phyloP scores from a whole-genome alignment of 768 basidiomycete genomes.

The Suillus tomentosus region DNA sequence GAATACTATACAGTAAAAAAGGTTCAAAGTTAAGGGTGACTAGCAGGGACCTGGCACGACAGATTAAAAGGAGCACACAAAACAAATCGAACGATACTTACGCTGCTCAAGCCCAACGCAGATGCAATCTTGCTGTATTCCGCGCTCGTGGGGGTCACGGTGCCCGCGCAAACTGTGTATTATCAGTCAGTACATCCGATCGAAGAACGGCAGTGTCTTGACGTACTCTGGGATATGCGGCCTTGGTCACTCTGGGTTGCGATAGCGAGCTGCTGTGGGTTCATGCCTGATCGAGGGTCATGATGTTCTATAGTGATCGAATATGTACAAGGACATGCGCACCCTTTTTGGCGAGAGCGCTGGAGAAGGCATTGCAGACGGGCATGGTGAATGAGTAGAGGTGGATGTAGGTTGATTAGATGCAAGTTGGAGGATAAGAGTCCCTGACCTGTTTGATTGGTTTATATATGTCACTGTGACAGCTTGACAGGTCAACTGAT shows the following conservation, averaged over 20 bases:
- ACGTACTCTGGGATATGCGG: slow-evolving; percentile 1
- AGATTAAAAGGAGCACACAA: not conserved
- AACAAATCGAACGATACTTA: slow-evolving; percentile 20
- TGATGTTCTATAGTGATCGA: not conserved
- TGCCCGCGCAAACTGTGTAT: slow-evolving; percentile 50
- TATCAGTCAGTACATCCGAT: not conserved
- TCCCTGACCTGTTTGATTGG: not conserved
- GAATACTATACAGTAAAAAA: not conserved
- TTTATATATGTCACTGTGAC: not conserved
- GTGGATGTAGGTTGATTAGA: not conserved
- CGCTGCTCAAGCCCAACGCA: slow-evolving; percentile 32
- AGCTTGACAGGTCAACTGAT: not conserved
- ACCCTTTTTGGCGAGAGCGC: not conserved
- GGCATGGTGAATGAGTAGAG: slow-evolving; percentile 1
- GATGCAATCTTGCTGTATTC: slow-evolving; percentile 54
- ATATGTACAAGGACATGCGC: not conserved
- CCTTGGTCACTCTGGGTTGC: not conserved
- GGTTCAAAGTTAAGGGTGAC: not conserved
- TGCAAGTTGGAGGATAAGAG: slow-evolving; percentile 3
- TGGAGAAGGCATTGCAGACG: slow-evolving; percentile 2
- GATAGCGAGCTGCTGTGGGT: not conserved
- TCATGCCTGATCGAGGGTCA: slow-evolving; percentile 4
- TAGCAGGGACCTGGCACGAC: not conserved
- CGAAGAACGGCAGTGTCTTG: not conserved
- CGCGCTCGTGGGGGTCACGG: slow-evolving; percentile 39